Conservation (phyloP, 2,329 filamentous ascomycete genomes). For the Diaporthe amygdali region DNA sequence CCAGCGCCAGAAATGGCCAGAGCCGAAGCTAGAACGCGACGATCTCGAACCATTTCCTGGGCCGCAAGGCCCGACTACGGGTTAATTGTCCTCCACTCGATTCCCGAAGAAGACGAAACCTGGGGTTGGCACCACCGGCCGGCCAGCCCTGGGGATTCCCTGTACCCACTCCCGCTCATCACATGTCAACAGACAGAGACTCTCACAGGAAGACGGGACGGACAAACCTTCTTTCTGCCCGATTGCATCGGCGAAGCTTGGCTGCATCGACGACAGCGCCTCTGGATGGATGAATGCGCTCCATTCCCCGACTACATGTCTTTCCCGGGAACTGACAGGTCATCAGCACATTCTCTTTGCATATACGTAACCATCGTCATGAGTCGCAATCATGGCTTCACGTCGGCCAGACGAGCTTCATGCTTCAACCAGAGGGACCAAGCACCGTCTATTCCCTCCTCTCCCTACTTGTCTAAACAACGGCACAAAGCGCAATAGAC, state of each 20-base stretch:
- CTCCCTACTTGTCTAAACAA: background rate
- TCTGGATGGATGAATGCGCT: background rate
- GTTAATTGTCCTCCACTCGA: background rate
- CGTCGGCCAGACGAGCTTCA: background rate
- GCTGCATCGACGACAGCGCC: background rate
- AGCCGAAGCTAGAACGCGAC: background rate
- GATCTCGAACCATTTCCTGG: background rate
- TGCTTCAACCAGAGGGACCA: background rate
- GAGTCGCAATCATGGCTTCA: background rate
- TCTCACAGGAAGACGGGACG: background rate
- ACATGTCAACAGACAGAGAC: background rate
- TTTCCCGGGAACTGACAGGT: background rate
- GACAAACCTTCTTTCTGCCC: slow-evolving; percentile 11
- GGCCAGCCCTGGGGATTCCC: background rate
- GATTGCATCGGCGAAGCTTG: background rate
- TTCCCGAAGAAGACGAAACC: background rate
- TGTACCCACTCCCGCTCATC: background rate
- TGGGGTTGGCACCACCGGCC: background rate
- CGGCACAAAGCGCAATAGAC: background rate
- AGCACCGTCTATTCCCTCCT: background rate
- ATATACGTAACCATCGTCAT: background rate
- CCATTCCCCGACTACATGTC: background rate
- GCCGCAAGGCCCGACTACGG: background rate
- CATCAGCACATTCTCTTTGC: background rate
- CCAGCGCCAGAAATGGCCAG: background rate